Evolutionary conservation across 129 eudicot species (phyloP).

Genomic region (Flaveria sonorensis): DNA sequence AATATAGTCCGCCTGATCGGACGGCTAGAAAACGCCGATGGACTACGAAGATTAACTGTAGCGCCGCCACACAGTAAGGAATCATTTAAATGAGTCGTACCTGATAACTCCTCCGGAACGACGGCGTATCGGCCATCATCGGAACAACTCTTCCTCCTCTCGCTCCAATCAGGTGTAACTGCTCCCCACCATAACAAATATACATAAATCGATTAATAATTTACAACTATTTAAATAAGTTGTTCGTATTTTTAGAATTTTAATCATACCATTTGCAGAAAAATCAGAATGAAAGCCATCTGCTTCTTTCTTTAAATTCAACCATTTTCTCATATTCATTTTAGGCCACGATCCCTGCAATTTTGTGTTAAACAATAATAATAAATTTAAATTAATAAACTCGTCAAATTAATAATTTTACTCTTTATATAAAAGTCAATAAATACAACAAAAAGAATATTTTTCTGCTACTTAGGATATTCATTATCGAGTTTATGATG

Average conservation of each 20-base stretch:
- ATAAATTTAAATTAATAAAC: no score
- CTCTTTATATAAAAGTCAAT: no score
- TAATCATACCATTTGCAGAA: slow-evolving; percentile 45
- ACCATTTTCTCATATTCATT: slow-evolving; percentile 66
- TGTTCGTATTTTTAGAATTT: no score
- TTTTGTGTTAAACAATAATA: no score
- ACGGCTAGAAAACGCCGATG: slow-evolving; percentile 24
- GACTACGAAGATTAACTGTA: slow-evolving; percentile 18
- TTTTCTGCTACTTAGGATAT: background rate
- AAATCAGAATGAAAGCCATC: slow-evolving; percentile 63
- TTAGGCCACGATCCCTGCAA: slow-evolving; percentile 67
- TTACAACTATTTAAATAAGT: no score
- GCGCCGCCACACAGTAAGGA: slow-evolving; percentile 21
- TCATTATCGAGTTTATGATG: background rate
- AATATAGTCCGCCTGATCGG: slow-evolving; percentile 18
- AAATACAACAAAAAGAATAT: no score
- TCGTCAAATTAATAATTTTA: background rate
- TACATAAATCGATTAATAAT: no score
- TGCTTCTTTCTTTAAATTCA: slow-evolving; percentile 50
- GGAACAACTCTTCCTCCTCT: slow-evolving; percentile 71
- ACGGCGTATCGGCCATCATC: slow-evolving; percentile 68
- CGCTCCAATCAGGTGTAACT: slow-evolving; percentile 41
- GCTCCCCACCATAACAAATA: slow-evolving; percentile 23
- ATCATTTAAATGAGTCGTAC: slow-evolving; percentile 28
- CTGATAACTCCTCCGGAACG: slow-evolving; percentile 85